Base-by-base conservation (phyloP, 1,284 basidiomycete genomes). In the Boletellus sp. region DNA sequence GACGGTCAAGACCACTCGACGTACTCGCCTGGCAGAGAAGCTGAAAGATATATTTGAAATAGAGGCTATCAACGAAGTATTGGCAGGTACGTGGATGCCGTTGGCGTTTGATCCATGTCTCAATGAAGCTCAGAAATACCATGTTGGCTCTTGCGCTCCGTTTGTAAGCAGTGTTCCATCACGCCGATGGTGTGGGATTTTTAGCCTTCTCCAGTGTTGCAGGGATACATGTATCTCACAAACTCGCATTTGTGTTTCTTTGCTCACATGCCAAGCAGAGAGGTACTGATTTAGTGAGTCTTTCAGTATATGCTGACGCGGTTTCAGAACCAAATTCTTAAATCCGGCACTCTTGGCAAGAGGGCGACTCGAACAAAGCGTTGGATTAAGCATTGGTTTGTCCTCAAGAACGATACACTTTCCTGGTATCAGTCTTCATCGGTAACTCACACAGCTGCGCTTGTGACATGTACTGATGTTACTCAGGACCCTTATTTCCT, bases 211-310 rank as follows among this genome's bases (percentile, higher is more conserved):
- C 7, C 57, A 93, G 90, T 98, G 61, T 78, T 99, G 19, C 94
- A 98, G 71, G 95, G 95, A 16, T 97, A 96, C 68, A 90, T 98
- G 81, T 99, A 96, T 68, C 76, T 98, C 41, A 97, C 96, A 2
- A 89, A 89, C 58, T 83, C 86, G 5, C 91, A 96, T 64, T 71
- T 98, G 24, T 97, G 95, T 73, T 99, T 98, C 75, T 98, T 97
- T 68, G 96, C 96, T 0, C 93, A 96, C 67, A 86, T 99, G 80
- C 91, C 91, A 8, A 78, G 84, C 19, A 78, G 86, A 74, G 92
- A 95, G 79, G 92, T 92, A 56, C 44, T 73, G 60, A 32, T 40
- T 44, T 39, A 49, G 16, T 19, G n/a, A 22, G 44, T 22, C 33
- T 1, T 33, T 18, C 37, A 42, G 43, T 19, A 35, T 39, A 47